Conservation (phyloP, 1,284 basidiomycete genomes). For the Pholiota adiposa region DNA sequence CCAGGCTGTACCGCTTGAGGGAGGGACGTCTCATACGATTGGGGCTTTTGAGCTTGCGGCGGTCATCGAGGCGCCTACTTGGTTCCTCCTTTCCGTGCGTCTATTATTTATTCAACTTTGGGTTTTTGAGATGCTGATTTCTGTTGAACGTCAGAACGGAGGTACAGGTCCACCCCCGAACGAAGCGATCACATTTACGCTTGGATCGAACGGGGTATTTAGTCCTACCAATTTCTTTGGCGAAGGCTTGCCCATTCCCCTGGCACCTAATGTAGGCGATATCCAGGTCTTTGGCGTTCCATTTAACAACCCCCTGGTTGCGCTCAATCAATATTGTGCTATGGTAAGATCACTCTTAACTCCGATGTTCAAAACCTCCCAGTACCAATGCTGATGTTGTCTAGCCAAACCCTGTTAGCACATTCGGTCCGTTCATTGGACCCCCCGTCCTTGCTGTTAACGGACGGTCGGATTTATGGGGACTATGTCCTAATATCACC, state of each 20-base stretch:
- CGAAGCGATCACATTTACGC: background rate
- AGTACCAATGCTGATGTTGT: background rate
- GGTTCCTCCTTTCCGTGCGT: background rate
- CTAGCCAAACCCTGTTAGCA: slow-evolving; percentile 16
- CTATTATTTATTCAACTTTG: background rate
- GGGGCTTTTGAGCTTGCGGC: slow-evolving; percentile 12
- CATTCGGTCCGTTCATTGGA: slow-evolving; percentile 18
- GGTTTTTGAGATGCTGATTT: no score
- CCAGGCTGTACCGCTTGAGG: slow-evolving; percentile 9
- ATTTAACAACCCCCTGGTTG: background rate
- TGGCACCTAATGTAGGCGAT: slow-evolving; percentile 3
- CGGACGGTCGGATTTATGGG: slow-evolving; percentile 16
- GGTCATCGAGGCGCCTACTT: slow-evolving; percentile 4
- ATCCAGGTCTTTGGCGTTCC: slow-evolving; percentile 4
- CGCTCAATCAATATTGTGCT: slow-evolving; percentile 15
- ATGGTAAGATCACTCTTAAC: slow-evolving; percentile 2
- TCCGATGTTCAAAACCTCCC: background rate
- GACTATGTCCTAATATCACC: slow-evolving; percentile 7
- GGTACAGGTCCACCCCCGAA: background rate
- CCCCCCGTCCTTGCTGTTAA: slow-evolving; percentile 13
- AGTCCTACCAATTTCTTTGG: background rate
- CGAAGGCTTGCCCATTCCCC: slow-evolving; percentile 3
- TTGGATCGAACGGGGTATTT: background rate
- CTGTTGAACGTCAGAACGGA: no score
- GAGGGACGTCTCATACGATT: background rate